Percentiles rank a stretch among this genome's conserved stretches.
phyloP scores from a whole-genome alignment of 1,284 basidiomycete genomes.

The Waitea zeae region DNA sequence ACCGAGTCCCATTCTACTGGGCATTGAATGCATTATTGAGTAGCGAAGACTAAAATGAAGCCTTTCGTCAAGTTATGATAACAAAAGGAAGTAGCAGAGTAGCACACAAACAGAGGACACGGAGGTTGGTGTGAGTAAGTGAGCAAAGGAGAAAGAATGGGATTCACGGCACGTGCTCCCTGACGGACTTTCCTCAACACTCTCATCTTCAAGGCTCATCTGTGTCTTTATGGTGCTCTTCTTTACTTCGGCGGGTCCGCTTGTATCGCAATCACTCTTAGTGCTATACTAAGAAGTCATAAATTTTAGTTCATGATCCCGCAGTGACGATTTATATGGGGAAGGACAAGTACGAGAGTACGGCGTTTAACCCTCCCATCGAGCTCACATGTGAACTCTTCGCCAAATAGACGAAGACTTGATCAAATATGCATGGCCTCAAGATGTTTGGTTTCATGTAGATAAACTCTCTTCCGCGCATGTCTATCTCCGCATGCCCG shows the following conservation, averaged over 20 bases:
- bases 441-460: conserved; percentile 70
- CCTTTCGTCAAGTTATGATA: no score
- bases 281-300: background rate
- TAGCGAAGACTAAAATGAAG: no score
- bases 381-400: conserved; percentile 4
- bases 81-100: no score
- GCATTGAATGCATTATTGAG: conserved; percentile 39
- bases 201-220: background rate
- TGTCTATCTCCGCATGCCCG: conserved; percentile 81
- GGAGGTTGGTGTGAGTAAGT: background rate
- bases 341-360: conserved; percentile 92
- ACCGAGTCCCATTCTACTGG: conserved; percentile 69
- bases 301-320: conserved; percentile 20
- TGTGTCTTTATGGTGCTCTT: conserved; percentile 40
- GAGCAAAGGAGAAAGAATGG: background rate
- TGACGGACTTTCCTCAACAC: background rate
- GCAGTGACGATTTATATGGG: conserved; percentile 84
- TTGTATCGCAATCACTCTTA: background rate
- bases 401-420: conserved; percentile 69
- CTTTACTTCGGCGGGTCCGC: conserved; percentile 44
- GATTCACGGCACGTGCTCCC: no score
- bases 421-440: conserved; percentile 80
- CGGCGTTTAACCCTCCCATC: conserved; percentile 13
- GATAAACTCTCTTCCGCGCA: conserved; percentile 91
- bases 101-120: no score